phyloP scores from a whole-genome alignment of 73 alveolate genomes.

The Uronychia binucleata region DNA sequence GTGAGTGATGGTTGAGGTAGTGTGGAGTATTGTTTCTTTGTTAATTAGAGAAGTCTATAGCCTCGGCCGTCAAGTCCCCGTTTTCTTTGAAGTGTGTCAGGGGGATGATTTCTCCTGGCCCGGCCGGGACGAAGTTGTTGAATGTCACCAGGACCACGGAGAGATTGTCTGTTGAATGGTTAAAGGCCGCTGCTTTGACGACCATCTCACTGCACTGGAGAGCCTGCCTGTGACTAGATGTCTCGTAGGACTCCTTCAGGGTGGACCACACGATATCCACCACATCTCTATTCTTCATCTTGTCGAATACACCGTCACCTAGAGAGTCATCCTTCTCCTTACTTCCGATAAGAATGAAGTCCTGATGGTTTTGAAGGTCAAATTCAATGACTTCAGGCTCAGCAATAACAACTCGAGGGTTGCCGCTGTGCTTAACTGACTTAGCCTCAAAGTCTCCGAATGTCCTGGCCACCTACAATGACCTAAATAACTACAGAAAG shows the following conservation, averaged over 20 bases:
- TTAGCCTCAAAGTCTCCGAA: slow-evolving; percentile 98
- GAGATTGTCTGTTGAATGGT: slow-evolving; percentile 74
- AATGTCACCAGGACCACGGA: slow-evolving; percentile 76
- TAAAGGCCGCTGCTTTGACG: slow-evolving; percentile 66
- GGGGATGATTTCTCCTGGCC: not conserved
- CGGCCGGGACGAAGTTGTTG: slow-evolving; percentile 26
- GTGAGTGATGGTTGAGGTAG: too few species aligned
- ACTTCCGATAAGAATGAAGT: slow-evolving; percentile 68
- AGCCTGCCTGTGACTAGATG: not conserved
- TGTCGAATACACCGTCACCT: slow-evolving; percentile 93
- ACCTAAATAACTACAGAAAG: slow-evolving; percentile 61
- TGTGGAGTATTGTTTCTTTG: not conserved
- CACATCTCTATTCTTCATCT: slow-evolving; percentile 82
- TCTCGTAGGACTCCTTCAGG: not conserved
- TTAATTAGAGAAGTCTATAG: not conserved
- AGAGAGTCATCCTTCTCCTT: slow-evolving; percentile 78
- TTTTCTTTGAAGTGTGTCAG: not conserved
- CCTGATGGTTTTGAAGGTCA: slow-evolving; percentile 73
- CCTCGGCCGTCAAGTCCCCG: not conserved
- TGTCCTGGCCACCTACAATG: slow-evolving; percentile 95
- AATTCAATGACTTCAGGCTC: slow-evolving; percentile 90
- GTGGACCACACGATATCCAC: slow-evolving; percentile 67
- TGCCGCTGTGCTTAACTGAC: slow-evolving; percentile 89
- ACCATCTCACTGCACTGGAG: slow-evolving; percentile 60
- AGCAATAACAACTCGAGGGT: slow-evolving; percentile 90